Conservation (phyloP, 2,329 filamentous ascomycete genomes). For the Trichoderma cornu-damae region DNA sequence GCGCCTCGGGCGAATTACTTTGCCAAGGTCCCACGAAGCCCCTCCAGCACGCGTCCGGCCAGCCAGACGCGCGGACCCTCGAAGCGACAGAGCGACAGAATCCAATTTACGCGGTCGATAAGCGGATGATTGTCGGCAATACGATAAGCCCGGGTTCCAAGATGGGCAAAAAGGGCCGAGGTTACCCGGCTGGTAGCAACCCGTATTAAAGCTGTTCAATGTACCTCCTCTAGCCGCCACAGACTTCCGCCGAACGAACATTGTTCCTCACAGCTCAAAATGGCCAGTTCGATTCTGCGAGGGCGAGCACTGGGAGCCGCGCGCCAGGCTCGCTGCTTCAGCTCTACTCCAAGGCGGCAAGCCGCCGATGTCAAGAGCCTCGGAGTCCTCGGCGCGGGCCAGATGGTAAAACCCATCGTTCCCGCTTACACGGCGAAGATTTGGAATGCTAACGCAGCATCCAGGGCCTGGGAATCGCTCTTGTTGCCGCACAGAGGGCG, state of each 20-base stretch:
- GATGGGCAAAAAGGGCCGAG: constrained; percentile 35
- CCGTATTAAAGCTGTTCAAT: not conserved
- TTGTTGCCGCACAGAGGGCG: constrained; percentile 84
- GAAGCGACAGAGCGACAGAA: not conserved
- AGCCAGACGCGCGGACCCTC: constrained; percentile 24
- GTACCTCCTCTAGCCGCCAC: constrained; percentile 6
- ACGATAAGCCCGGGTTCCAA: constrained; percentile 10
- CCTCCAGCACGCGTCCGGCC: constrained; percentile 22
- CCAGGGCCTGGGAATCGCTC: constrained; percentile 89
- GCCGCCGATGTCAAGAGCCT: constrained; percentile 76
- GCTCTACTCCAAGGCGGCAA: constrained; percentile 55
- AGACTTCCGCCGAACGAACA: not conserved
- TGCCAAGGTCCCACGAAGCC: not conserved
- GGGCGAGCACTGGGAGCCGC: constrained; percentile 33
- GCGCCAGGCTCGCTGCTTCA: constrained; percentile 57
- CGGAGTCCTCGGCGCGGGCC: constrained; percentile 89
- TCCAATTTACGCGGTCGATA: constrained; percentile 19
- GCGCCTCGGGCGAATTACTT: not conserved
- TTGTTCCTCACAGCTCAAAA: constrained; percentile 23
- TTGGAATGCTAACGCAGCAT: constrained; percentile 23
- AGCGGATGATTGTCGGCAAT: constrained; percentile 20
- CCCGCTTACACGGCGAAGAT: constrained; percentile 9
- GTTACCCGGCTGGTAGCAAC: constrained; percentile 36
- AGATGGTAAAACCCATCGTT: constrained; percentile 68
- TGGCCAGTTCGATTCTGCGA: constrained; percentile 39